Percentiles rank a stretch among this genome's conserved stretches.
Conservation (phyloP, 208 protist genomes). For the Crithidia acanthocephali region DNA sequence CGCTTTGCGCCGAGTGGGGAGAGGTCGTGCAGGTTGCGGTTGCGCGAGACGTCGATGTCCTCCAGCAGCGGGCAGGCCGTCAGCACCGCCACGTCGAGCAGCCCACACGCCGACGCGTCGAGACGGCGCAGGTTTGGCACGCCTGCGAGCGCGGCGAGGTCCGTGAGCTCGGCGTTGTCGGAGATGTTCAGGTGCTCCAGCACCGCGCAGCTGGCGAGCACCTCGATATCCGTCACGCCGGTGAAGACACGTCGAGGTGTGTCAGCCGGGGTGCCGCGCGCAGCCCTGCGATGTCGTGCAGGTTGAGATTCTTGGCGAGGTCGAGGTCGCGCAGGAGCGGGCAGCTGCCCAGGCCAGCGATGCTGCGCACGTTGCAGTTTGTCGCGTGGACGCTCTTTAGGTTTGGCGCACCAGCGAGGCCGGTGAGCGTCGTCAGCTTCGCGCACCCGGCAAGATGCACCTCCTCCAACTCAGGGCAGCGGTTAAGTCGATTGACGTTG, state of each 20-base stretch:
- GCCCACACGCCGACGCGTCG: slow-evolving; percentile 9
- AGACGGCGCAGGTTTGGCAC: slow-evolving; percentile 7
- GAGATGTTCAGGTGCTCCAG: slow-evolving; percentile 7
- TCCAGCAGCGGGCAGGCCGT: slow-evolving; percentile 8
- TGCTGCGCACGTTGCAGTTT: slow-evolving; percentile 6
- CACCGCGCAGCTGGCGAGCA: slow-evolving; percentile 1
- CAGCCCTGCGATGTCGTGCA: neutral
- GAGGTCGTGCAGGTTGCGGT: slow-evolving; percentile 6
- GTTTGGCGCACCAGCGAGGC: neutral
- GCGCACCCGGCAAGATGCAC: slow-evolving; percentile 1
- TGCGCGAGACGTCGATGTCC: slow-evolving; percentile 14
- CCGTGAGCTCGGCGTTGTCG: slow-evolving; percentile 3
- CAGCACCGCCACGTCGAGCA: slow-evolving; percentile 1
- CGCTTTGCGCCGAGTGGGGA: slow-evolving; percentile 9
- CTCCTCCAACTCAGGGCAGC: neutral
- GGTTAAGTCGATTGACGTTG: slow-evolving; percentile 3
- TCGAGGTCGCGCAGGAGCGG: slow-evolving; percentile 3
- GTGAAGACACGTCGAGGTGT: slow-evolving; percentile 7
- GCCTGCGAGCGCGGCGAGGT: neutral
- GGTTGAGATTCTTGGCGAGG: slow-evolving; percentile 1
- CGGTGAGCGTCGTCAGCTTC: neutral
- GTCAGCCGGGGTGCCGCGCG: neutral
- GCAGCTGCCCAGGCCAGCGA: neutral
- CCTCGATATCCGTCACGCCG: slow-evolving; percentile 1
- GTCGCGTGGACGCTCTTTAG: neutral